Percentiles rank a stretch among this genome's conserved stretches.
Conservation (phyloP, 164 flowering plant species). For the Liriodendron chinense region DNA sequence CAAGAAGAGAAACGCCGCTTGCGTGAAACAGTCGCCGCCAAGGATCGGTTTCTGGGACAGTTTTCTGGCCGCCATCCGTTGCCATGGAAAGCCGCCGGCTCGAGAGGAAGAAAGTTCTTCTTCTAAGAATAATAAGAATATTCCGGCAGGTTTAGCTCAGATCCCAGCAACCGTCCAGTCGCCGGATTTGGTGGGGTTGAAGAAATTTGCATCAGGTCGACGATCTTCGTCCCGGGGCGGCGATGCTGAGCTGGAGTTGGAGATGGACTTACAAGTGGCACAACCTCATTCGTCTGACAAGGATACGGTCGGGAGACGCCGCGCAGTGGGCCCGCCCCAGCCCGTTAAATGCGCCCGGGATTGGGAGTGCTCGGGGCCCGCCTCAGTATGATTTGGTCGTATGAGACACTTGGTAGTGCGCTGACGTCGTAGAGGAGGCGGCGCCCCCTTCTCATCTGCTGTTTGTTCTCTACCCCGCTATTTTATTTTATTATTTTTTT, state of each 20-base stretch:
- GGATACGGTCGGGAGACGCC: slow-evolving; percentile 2
- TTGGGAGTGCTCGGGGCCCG: slow-evolving; percentile 2
- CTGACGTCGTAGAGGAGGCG: not conserved
- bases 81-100: not conserved
- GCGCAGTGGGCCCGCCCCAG: slow-evolving; percentile 1
- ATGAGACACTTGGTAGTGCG: not conserved
- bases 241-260: slow-evolving; percentile 1
- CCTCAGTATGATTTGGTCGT: not conserved
- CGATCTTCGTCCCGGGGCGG: slow-evolving; percentile 35
- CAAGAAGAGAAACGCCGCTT: not conserved
- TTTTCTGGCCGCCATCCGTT: slow-evolving; percentile 18
- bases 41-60: slow-evolving; percentile 22
- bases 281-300: slow-evolving; percentile 14
- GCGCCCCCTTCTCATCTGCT: too few relatives aligned
- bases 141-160: not conserved
- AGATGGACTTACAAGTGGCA: not conserved
- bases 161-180: slow-evolving; percentile 19
- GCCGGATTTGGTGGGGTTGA: slow-evolving; percentile 59
- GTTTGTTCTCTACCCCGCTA: too few relatives aligned
- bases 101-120: not conserved
- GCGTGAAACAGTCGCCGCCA: slow-evolving; percentile 19
- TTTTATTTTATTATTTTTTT: too few relatives aligned
- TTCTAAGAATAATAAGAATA: not conserved
- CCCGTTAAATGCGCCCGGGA: slow-evolving; percentile 4
- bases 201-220: slow-evolving; percentile 67